Conservation (phyloP, 2,329 filamentous ascomycete genomes). For the Ophiosphaerella korrae region DNA sequence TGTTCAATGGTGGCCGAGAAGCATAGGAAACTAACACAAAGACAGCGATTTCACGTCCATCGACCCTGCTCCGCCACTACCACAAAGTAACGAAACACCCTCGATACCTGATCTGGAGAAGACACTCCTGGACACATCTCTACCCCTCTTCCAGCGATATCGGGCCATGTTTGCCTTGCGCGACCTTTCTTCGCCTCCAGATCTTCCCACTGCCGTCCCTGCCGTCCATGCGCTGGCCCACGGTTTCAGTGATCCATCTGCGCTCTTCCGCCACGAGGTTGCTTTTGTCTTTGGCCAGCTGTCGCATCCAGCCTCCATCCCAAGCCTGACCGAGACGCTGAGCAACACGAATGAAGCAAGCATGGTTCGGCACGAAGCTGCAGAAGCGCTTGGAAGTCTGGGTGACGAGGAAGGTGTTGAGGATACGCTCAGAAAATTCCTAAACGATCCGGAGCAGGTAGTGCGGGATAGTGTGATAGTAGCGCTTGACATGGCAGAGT, state of each 20-base stretch:
- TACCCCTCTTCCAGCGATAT: conserved; percentile 89
- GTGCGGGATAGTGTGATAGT: conserved; percentile 95
- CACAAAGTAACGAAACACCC: conserved; percentile 64
- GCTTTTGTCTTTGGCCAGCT: conserved; percentile 98
- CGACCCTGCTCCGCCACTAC: conserved; percentile 89
- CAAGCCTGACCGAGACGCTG: conserved; percentile 78
- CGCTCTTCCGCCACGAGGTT: conserved; percentile 95
- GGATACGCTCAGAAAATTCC: conserved; percentile 78
- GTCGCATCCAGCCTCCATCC: conserved; percentile 94
- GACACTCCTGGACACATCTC: conserved; percentile 75
- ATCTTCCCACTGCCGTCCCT: conserved; percentile 85
- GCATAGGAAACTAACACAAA: conserved; percentile 11
- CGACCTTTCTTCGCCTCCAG: conserved; percentile 90
- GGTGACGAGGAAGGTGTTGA: conserved; percentile 94
- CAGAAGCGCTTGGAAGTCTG: conserved; percentile 91
- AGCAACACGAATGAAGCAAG: conserved; percentile 81
- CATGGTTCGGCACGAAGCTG: conserved; percentile 98
- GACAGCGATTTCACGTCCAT: conserved; percentile 90
- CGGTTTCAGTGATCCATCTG: conserved; percentile 83
- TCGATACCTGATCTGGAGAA: conserved; percentile 77
- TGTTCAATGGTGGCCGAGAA: conserved; percentile 15
- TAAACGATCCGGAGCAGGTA: conserved; percentile 89
- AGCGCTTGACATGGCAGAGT: conserved; percentile 96
- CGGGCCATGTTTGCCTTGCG: conserved; percentile 97
- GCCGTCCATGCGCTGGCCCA: conserved; percentile 84